A percentile compares a stretch with the other conserved stretches of the same genome.
phyloP scores from a whole-genome alignment of 2,329 filamentous ascomycete species.

The Clonostachys solani region DNA sequence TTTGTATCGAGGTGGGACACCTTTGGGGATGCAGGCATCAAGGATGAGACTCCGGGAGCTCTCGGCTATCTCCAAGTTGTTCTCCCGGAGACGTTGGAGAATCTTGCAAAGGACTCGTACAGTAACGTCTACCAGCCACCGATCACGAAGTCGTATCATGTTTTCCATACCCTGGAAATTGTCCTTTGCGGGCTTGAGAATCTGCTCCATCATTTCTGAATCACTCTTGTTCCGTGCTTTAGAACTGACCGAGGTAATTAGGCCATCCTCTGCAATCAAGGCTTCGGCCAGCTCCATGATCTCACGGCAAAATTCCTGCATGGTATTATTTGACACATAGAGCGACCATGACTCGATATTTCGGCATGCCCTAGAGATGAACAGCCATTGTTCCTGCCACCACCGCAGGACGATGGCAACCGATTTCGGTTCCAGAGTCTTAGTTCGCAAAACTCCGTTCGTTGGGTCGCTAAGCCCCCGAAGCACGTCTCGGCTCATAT shows the following conservation, averaged over 20 bases:
- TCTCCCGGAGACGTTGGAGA: conserved; percentile 73
- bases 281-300: conserved; percentile 90
- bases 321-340: conserved; percentile 66
- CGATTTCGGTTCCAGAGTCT: conserved; percentile 55
- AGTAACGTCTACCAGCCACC: conserved; percentile 77
- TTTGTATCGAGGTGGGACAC: conserved; percentile 45
- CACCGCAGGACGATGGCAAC: conserved; percentile 65
- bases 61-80: conserved; percentile 65
- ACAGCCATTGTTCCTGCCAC: conserved; percentile 83
- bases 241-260: conserved; percentile 65
- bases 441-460: conserved; percentile 50
- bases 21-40: conserved; percentile 59
- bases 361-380: conserved; percentile 74
- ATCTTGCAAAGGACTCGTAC: conserved; percentile 83
- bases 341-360: conserved; percentile 82
- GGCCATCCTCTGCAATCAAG: conserved; percentile 78
- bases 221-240: conserved; percentile 22
- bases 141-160: conserved; percentile 87
- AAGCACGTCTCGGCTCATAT: conserved; percentile 53
- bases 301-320: conserved; percentile 92
- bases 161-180: conserved; percentile 68
- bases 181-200: conserved; percentile 32
- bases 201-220: conserved; percentile 30
- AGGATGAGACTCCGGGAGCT: conserved; percentile 57
- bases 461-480: conserved; percentile 51